Conservation (phyloP, 805 yeast genomes). For the Ogataea trehalophila region DNA sequence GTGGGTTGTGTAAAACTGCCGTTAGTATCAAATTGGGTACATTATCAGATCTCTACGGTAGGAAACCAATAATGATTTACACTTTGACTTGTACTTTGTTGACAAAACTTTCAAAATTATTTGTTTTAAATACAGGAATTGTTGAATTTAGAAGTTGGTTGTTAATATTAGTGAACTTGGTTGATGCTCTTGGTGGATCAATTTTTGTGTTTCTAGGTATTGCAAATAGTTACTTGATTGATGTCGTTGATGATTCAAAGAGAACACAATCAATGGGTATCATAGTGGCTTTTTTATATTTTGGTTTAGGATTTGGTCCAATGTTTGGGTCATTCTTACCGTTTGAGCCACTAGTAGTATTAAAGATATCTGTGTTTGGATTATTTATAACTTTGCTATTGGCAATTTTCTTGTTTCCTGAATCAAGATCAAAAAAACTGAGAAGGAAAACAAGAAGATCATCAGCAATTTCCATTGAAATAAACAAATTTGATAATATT, state of each 20-base stretch:
- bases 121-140: constrained; percentile 20
- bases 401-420: constrained; percentile 44
- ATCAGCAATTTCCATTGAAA: constrained; percentile 9
- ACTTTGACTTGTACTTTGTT: constrained; percentile 14
- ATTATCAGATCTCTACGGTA: constrained; percentile 59
- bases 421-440: constrained; percentile 56
- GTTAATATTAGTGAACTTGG: constrained; percentile 39
- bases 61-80: constrained; percentile 44
- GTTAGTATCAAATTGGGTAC: constrained; percentile 62
- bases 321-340: constrained; percentile 43
- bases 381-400: constrained; percentile 32
- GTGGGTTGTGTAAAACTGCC: constrained; percentile 43
- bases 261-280: constrained; percentile 58
- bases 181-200: constrained; percentile 62
- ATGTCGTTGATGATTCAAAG: constrained; percentile 58
- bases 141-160: constrained; percentile 28
- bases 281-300: constrained; percentile 51
- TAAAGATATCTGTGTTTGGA: constrained; percentile 14
- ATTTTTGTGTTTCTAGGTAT: constrained; percentile 49
- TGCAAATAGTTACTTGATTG: constrained; percentile 67
- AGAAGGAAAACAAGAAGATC: constrained; percentile 44
- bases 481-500: not conserved
- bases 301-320: constrained; percentile 65
- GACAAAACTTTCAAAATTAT: constrained; percentile 8
- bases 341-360: constrained; percentile 28